phyloP scores from a whole-genome alignment of 768 basidiomycete genomes.

The Goffeauzyma gilvescens region DNA sequence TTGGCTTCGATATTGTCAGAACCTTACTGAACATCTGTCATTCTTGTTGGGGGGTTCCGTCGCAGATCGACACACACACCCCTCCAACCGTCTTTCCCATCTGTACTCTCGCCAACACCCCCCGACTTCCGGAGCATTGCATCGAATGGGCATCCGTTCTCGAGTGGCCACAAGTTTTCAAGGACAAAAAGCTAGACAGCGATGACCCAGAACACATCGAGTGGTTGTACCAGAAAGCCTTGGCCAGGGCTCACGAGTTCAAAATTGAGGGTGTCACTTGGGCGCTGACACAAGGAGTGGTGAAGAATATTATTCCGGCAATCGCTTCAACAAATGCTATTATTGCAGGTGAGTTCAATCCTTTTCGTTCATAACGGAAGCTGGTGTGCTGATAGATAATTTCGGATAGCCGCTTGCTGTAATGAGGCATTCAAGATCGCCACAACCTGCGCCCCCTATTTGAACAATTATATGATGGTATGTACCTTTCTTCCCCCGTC shows the following conservation, averaged over 20 bases:
- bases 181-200: slow-evolving; percentile 89
- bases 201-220: slow-evolving; percentile 92
- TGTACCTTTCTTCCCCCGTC: neutral
- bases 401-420: slow-evolving; percentile 63
- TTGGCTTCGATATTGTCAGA: neutral
- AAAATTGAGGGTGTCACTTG: slow-evolving; percentile 97
- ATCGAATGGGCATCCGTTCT: slow-evolving; percentile 99
- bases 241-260: slow-evolving; percentile 71
- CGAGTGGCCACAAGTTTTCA: slow-evolving; percentile 88
- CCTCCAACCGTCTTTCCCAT: slow-evolving; percentile 94
- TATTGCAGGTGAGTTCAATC: slow-evolving; percentile 52
- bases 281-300: slow-evolving; percentile 92
- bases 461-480: slow-evolving; percentile 76
- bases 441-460: slow-evolving; percentile 76
- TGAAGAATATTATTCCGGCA: slow-evolving; percentile 98
- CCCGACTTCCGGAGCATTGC: slow-evolving; percentile 91
- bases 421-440: slow-evolving; percentile 99
- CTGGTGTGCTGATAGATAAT: neutral
- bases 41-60: neutral
- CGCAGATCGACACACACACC: slow-evolving; percentile 73
- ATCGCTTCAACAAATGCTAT: slow-evolving; percentile 98
- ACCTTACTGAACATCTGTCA: neutral
- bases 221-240: slow-evolving; percentile 72
- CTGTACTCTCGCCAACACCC: slow-evolving; percentile 97
- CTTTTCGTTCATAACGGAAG: neutral